These are phyloP conservation scores for Penicillium sp. DNA, from an alignment of 2,329 filamentous ascomycete genomes.

Conservation along the genomic window DNA sequence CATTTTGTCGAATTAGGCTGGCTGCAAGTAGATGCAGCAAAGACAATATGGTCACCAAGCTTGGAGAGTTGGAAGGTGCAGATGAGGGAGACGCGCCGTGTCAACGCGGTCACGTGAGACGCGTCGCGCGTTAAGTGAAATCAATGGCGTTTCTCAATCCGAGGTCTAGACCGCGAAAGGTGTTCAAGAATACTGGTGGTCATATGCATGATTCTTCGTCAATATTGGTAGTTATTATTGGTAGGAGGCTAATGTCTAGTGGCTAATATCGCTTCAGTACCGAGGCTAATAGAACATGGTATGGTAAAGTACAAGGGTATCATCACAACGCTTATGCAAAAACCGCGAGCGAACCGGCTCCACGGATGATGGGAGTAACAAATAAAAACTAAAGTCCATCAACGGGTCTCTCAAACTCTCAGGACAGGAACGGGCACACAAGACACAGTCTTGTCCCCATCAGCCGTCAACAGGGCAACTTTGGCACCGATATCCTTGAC, in stretches of 20 bases:
- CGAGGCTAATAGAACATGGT: constrained; percentile 5
- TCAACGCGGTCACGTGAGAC: constrained; percentile 35
- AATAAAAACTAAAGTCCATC: constrained; percentile 15
- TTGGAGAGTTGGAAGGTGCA: background rate
- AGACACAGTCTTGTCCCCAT: constrained; percentile 21
- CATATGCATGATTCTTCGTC: background rate
- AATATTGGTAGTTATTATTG: constrained; percentile 13
- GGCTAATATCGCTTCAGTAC: background rate
- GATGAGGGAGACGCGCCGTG: constrained; percentile 24
- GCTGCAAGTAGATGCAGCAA: constrained; percentile 9
- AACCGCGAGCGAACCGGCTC: constrained; percentile 26
- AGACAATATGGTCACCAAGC: constrained; percentile 3
- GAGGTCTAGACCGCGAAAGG: background rate
- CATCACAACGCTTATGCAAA: constrained; percentile 29
- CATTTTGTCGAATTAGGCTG: constrained; percentile 50
- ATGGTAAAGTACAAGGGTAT: constrained; percentile 26
- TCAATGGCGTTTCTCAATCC: background rate
- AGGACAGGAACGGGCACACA: constrained; percentile 12
- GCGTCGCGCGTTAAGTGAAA: constrained; percentile 32
- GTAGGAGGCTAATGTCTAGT: constrained; percentile 4
- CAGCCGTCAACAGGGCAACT: constrained; percentile 30
- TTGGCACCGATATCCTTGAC: constrained; percentile 37
- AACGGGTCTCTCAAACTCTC: constrained; percentile 11
- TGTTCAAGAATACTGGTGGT: background rate
- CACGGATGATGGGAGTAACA: constrained; percentile 24